Base-by-base conservation (phyloP, 2,329 filamentous ascomycete species). In the Alternaria tenuissima region DNA sequence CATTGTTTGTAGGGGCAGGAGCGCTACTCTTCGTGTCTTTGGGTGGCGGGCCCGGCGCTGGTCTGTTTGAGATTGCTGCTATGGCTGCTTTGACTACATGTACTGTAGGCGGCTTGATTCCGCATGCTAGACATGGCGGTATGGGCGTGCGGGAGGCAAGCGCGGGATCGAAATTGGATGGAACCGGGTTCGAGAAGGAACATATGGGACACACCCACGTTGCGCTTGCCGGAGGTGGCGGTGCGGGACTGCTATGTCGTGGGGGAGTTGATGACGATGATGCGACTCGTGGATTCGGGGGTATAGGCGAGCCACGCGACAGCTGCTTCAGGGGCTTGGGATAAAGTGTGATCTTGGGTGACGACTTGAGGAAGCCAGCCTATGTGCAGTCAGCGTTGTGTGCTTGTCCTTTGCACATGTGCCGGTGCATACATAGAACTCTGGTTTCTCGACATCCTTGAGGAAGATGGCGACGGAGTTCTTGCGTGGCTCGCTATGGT, bases 181-280 rank as follows among this genome's bases (percentile, higher is more conserved):
- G 94, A 1, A 97, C 89, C 0, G 92, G 90, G 72, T 98, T 98
- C 9, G 94, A 94, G 75, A 96, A 96, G 68, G 91, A 94, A 83
- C 94, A 98, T 72, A 98, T 98, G 2, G 92, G 91, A 81, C 94
- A 98, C 20, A 98, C 89, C 94, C 94, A 98, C 4, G 93, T 97
- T 6, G 92, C 92, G 61, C 84, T 86, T 14, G 85, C 79, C 1
- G 80, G 74, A n/a, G 86, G 81, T 16, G 84, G 81, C 14, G 82
- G 76, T 49, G 81, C 79, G 66, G 61, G 79, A 70, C 66, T 79
- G 56, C 49, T 78, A 66, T 59, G 80, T 68, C 73, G 43, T 65
- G 76, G 72, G 12, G 74, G 73, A 11, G 75, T 74, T n/a, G 64
- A 66, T 7, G 75, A 58, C 3, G 75, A 69, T 16, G 67, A 56